phyloP scores from a whole-genome alignment of 2,329 filamentous ascomycete genomes.

The Colletotrichum sidae region DNA sequence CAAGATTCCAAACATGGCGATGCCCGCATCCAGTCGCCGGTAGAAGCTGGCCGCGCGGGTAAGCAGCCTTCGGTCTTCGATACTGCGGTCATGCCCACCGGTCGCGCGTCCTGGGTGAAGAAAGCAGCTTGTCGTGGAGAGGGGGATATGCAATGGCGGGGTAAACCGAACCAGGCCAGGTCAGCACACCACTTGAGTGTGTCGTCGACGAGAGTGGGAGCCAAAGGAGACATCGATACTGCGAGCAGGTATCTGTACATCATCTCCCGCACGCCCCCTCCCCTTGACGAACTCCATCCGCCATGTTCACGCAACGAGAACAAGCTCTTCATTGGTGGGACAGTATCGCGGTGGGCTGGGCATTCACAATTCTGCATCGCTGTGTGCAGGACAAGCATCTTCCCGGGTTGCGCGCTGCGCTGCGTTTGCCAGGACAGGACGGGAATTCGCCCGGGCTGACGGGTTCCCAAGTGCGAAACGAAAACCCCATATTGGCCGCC shows the following conservation, averaged over 20 bases:
- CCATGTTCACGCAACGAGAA: too few relatives aligned
- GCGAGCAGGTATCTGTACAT: not conserved
- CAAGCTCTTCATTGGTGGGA: conserved; percentile 4
- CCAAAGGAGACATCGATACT: too few relatives aligned
- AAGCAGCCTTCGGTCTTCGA: too few relatives aligned
- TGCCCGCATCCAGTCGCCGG: too few relatives aligned
- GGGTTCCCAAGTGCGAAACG: not conserved
- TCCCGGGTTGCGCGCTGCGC: conserved; percentile 2
- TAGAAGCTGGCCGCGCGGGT: too few relatives aligned
- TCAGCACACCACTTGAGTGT: not conserved
- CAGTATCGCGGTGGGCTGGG: too few relatives aligned
- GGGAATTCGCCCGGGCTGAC: conserved; percentile 1
- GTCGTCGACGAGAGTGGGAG: too few relatives aligned
- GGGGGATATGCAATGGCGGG: conserved; percentile 9
- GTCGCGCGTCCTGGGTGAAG: not conserved
- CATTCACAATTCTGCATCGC: too few relatives aligned
- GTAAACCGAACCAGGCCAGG: conserved; percentile 2
- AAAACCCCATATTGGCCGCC: too few relatives aligned
- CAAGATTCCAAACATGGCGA: not conserved
- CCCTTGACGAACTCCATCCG: conserved; percentile 3
- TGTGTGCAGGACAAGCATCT: conserved; percentile 17
- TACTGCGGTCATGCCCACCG: too few relatives aligned
- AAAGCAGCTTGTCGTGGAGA: conserved; percentile 2
- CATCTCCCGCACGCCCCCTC: conserved; percentile 1
- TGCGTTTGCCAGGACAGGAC: too few relatives aligned